These are phyloP conservation scores for Amesomyces nigricolor DNA, from an alignment of 2,329 filamentous ascomycete genomes.

Conservation along the genomic window DNA sequence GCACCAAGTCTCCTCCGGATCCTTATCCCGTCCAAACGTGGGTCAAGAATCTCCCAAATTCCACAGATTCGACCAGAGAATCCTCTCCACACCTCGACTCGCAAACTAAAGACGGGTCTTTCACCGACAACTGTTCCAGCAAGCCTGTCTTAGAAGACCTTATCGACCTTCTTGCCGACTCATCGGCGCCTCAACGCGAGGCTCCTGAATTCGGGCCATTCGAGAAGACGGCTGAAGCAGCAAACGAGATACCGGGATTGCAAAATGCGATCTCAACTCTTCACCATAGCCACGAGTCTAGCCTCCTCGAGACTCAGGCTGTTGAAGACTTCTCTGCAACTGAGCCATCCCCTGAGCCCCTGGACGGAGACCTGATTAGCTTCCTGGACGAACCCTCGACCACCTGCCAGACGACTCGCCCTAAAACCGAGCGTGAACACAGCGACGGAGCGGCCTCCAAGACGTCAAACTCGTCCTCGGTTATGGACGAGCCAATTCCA, in stretches of 20 bases:
- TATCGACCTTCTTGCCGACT: no score
- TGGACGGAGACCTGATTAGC: not conserved
- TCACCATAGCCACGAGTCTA: not conserved
- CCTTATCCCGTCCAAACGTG: constrained; percentile 2
- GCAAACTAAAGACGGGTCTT: no score
- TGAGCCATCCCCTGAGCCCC: no score
- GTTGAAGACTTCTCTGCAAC: not conserved
- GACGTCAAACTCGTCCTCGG: not conserved
- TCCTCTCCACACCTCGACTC: no score
- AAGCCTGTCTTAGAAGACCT: no score
- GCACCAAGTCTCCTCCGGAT: not conserved
- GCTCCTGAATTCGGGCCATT: no score
- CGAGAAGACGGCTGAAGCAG: no score
- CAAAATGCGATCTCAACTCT: no score
- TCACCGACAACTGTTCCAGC: no score
- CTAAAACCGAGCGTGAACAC: not conserved
- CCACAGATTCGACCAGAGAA: not conserved
- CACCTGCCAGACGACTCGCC: not conserved
- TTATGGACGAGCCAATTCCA: not conserved
- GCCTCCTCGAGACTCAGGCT: not conserved
- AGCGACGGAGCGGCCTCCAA: not conserved
- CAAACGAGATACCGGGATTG: no score
- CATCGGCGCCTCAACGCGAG: no score
- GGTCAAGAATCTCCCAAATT: not conserved
- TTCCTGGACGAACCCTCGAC: not conserved